Evolutionary conservation across 768 basidiomycete genomes (phyloP).

Genomic region (Terana coerulea): DNA sequence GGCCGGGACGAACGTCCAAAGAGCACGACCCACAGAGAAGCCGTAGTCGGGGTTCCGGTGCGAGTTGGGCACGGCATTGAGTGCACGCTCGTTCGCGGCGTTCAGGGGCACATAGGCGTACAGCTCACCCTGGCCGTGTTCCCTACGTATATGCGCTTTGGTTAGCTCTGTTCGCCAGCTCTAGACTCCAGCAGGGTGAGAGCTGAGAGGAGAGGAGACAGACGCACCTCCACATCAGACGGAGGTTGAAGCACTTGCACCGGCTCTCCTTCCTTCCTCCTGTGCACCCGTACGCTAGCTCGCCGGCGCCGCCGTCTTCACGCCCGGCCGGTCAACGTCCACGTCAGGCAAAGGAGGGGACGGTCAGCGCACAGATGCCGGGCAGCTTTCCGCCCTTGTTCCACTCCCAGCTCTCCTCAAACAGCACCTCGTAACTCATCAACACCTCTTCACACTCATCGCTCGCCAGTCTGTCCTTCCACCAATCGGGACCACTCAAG

Average conservation of each 20-base stretch:
- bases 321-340: not conserved
- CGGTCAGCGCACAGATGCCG: conserved; percentile 53
- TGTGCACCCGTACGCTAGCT: conserved; percentile 58
- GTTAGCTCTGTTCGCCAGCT: not conserved
- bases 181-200: not conserved
- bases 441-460: conserved; percentile 49
- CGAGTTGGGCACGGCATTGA: conserved; percentile 45
- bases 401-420: conserved; percentile 61
- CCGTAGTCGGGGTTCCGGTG: conserved; percentile 56
- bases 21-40: conserved; percentile 62
- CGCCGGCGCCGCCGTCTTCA: conserved; percentile 53
- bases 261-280: conserved; percentile 63
- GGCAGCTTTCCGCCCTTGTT: conserved; percentile 76
- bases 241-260: conserved; percentile 63
- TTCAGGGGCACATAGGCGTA: conserved; percentile 68
- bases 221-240: conserved; percentile 71
- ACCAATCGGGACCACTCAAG: conserved; percentile 47
- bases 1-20: conserved; percentile 49
- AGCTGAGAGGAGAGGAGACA: not conserved
- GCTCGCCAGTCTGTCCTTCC: conserved; percentile 31
- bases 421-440: conserved; percentile 64
- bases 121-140: conserved; percentile 54
- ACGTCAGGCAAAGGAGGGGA: not conserved
- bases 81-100: conserved; percentile 35
- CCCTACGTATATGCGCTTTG: conserved; percentile 31